Evolutionary conservation across 768 basidiomycete species (phyloP).

Genomic region (Panus rudis): DNA sequence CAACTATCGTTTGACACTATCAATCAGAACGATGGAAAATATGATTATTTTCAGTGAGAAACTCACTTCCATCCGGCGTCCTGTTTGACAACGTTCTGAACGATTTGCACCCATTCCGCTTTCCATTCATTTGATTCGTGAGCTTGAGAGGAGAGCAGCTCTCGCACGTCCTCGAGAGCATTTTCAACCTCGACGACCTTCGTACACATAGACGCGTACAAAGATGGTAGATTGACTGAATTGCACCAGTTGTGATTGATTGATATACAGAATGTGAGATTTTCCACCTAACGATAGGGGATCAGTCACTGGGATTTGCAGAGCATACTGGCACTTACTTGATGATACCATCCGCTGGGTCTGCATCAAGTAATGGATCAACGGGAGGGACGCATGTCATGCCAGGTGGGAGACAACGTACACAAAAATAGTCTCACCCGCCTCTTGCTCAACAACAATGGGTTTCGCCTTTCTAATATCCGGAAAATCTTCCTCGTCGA

Average conservation of each 20-base stretch:
- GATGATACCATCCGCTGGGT: slow-evolving; percentile 25
- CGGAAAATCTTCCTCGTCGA: slow-evolving; percentile 11
- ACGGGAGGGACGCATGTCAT: background rate
- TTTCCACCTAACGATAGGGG: slow-evolving; percentile 17
- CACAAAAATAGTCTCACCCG: slow-evolving; percentile 25
- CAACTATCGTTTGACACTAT: slow-evolving; percentile 14
- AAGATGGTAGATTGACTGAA: slow-evolving; percentile 20
- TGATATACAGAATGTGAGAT: slow-evolving; percentile 23
- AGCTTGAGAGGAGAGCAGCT: slow-evolving; percentile 12
- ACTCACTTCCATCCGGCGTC: slow-evolving; percentile 26
- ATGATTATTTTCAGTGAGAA: background rate
- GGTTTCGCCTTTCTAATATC: slow-evolving; percentile 10
- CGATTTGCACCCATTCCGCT: slow-evolving; percentile 17
- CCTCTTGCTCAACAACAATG: slow-evolving; percentile 18
- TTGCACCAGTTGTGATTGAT: slow-evolving; percentile 29
- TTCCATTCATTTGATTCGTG: slow-evolving; percentile 11
- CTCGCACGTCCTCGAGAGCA: slow-evolving; percentile 21
- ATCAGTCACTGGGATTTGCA: too few relatives aligned
- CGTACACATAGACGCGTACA: slow-evolving; percentile 22
- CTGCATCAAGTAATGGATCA: slow-evolving; percentile 5
- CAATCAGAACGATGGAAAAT: background rate
- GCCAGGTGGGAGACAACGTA: slow-evolving; percentile 2
- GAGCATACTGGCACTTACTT: slow-evolving; percentile 6
- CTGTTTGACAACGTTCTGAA: slow-evolving; percentile 24
- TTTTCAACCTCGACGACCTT: slow-evolving; percentile 22